phyloP scores from a whole-genome alignment of 371 early-diverging fungal species.

The Basidiobolus heterosporus region DNA sequence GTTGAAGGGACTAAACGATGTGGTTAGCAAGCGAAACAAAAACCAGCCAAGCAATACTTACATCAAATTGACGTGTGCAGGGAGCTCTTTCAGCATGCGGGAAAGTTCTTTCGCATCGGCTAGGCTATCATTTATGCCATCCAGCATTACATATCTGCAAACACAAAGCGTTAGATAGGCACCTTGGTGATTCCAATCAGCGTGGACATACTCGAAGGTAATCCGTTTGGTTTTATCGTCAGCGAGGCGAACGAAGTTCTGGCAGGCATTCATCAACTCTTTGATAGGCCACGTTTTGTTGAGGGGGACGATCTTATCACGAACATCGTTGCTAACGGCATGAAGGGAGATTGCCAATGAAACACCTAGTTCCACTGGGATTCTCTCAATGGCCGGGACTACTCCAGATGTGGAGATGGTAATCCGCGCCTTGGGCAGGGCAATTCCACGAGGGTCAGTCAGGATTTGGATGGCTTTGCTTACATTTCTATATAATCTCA shows the following conservation, averaged over 20 bases:
- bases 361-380: conserved; percentile 61
- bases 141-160: conserved; percentile 64
- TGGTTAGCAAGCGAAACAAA: not conserved
- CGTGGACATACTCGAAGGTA: conserved; percentile 42
- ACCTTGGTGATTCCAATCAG: not conserved
- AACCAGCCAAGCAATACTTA: conserved; percentile 11
- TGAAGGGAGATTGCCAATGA: conserved; percentile 78
- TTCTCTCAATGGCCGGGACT: conserved; percentile 53
- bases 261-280: conserved; percentile 50
- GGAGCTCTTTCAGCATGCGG: conserved; percentile 35
- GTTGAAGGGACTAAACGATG: conserved; percentile 41
- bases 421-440: conserved; percentile 52
- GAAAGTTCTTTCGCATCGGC: conserved; percentile 49
- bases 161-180: too few relatives aligned
- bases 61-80: conserved; percentile 75
- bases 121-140: conserved; percentile 57
- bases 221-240: conserved; percentile 28
- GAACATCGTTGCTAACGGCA: conserved; percentile 62
- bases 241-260: conserved; percentile 31
- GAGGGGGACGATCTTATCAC: conserved; percentile 69
- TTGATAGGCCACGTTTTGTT: conserved; percentile 64
- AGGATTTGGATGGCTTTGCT: conserved; percentile 50
- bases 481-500: conserved; percentile 26
- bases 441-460: conserved; percentile 50
- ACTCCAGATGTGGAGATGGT: conserved; percentile 85